Percentiles rank a stretch among this genome's conserved stretches.
Evolutionary conservation across 768 basidiomycete species (phyloP).

Genomic region (Hebeloma cylindrosporum): DNA sequence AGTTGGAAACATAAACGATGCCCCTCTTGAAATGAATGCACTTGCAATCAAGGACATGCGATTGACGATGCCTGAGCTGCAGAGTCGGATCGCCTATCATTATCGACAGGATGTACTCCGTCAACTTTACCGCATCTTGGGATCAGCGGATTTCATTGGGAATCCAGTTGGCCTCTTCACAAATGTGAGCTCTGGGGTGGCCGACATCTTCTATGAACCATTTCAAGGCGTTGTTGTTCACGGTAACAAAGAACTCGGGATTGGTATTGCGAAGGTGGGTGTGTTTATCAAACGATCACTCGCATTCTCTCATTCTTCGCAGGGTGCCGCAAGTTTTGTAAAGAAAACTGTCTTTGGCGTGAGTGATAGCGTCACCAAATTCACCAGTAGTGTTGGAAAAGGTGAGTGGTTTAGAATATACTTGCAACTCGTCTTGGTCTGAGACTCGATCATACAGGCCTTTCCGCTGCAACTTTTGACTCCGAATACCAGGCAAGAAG

Average conservation of each 20-base stretch:
- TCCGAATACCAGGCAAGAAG: slow-evolving; percentile 91
- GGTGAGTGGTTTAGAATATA: slow-evolving; percentile 40
- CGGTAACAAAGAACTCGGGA: slow-evolving; percentile 91
- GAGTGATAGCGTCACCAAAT: slow-evolving; percentile 95
- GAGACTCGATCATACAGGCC: slow-evolving; percentile 44
- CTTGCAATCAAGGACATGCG: slow-evolving; percentile 94
- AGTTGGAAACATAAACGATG: slow-evolving; percentile 94
- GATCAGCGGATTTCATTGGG: slow-evolving; percentile 96
- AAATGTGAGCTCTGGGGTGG: slow-evolving; percentile 96
- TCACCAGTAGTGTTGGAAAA: slow-evolving; percentile 97
- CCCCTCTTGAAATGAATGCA: slow-evolving; percentile 91
- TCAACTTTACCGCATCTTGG: slow-evolving; percentile 93
- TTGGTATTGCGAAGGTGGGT: slow-evolving; percentile 87
- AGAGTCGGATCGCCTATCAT: slow-evolving; percentile 83
- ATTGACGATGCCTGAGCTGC: slow-evolving; percentile 79
- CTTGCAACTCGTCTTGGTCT: neutral
- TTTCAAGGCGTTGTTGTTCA: slow-evolving; percentile 96
- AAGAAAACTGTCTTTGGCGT: slow-evolving; percentile 99
- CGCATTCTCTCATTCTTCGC: slow-evolving; percentile 1
- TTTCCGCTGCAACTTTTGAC: slow-evolving; percentile 97
- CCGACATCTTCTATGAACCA: slow-evolving; percentile 98
- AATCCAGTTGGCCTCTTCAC: slow-evolving; percentile 98
- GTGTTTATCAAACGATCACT: neutral
- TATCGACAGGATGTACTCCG: slow-evolving; percentile 92
- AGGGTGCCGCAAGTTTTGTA: slow-evolving; percentile 97